Conservation (phyloP, 768 basidiomycete species). For the Sarcomyxa edulis region DNA sequence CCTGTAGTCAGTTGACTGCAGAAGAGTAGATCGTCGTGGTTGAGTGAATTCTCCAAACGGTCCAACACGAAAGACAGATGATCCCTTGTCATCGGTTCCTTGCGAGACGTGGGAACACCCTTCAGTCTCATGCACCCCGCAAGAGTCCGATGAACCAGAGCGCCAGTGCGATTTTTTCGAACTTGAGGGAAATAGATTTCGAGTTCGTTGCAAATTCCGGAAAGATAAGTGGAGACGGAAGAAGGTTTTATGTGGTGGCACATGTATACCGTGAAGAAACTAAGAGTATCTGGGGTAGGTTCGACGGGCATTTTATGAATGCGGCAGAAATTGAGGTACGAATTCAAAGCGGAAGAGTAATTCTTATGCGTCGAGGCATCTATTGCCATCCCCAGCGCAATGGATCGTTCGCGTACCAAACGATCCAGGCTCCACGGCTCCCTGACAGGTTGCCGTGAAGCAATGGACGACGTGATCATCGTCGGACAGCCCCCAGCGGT, state of each 20-base stretch:
- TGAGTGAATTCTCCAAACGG: neutral
- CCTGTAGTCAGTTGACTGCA: too few species aligned
- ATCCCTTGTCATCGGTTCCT: slow-evolving; percentile 14
- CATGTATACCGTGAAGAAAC: slow-evolving; percentile 25
- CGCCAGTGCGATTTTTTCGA: slow-evolving; percentile 7
- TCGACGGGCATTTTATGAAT: neutral
- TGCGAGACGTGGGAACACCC: slow-evolving; percentile 14
- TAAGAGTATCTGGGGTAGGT: slow-evolving; percentile 24
- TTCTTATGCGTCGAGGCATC: neutral
- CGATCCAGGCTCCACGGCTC: neutral
- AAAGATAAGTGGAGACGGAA: slow-evolving; percentile 26
- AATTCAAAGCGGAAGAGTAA: neutral
- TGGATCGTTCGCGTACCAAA: neutral
- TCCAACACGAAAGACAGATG: slow-evolving; percentile 7
- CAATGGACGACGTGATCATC: neutral
- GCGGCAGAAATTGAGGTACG: neutral
- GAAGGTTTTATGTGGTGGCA: slow-evolving; percentile 23
- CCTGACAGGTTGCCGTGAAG: slow-evolving; percentile 1
- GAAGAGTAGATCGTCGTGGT: slow-evolving; percentile 22
- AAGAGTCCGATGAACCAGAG: slow-evolving; percentile 15
- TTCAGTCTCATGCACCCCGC: slow-evolving; percentile 15
- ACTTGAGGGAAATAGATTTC: slow-evolving; percentile 24
- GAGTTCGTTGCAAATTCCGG: slow-evolving; percentile 29
- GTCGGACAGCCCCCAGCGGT: slow-evolving; percentile 5
- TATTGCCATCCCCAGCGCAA: neutral